phyloP scores from a whole-genome alignment of 2,329 filamentous ascomycete species.

The Claviceps pusilla region DNA sequence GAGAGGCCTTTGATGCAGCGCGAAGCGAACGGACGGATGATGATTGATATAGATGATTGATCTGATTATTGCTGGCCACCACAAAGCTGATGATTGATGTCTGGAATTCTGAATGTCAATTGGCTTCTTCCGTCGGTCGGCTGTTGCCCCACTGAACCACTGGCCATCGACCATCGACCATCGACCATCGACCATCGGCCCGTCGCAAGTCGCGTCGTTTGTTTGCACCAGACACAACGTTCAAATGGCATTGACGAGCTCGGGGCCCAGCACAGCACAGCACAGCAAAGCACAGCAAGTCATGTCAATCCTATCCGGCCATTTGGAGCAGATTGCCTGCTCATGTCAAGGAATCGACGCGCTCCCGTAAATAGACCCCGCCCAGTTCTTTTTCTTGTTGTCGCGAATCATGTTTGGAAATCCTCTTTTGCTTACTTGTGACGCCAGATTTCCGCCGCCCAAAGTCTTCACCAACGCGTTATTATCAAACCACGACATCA shows the following conservation, averaged over 20 bases:
- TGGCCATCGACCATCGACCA: too few relatives aligned
- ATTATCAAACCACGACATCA: constrained; percentile 80
- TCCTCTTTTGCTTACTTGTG: constrained; percentile 1
- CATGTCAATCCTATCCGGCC: constrained; percentile 55
- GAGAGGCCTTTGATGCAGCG: neutral
- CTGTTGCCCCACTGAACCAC: neutral
- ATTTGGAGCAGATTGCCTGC: constrained; percentile 62
- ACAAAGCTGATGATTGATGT: too few relatives aligned
- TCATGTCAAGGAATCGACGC: constrained; percentile 64
- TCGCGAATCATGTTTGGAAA: neutral
- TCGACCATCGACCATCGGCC: neutral
- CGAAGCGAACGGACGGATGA: neutral
- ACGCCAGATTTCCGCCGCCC: constrained; percentile 63
- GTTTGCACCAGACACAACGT: too few relatives aligned
- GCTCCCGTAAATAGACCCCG: constrained; percentile 40
- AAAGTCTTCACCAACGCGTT: constrained; percentile 93
- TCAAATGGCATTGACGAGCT: neutral
- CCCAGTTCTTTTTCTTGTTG: neutral
- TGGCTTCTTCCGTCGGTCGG: neutral
- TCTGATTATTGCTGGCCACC: too few relatives aligned
- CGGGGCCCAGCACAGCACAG: too few relatives aligned
- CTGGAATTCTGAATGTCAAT: too few relatives aligned
- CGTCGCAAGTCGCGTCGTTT: neutral
- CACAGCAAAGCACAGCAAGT: neutral
- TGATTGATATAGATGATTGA: neutral